Evolutionary conservation across 129 eudicot genomes (phyloP).

Genomic region (Pseudognaphalium luteoalbum): DNA sequence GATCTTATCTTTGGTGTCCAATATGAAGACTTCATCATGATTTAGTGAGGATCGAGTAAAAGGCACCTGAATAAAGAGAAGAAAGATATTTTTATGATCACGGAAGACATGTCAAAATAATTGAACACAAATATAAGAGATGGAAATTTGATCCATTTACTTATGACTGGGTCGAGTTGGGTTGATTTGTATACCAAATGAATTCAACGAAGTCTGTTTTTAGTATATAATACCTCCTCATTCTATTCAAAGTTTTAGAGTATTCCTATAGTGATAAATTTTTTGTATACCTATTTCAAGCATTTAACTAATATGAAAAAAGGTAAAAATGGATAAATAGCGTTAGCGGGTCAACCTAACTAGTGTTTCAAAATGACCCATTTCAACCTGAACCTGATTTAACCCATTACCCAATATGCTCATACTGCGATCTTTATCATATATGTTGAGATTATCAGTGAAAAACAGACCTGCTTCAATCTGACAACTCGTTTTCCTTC

Average conservation of each 20-base stretch:
- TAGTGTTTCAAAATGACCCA: neutral
- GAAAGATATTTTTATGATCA: conserved; percentile 1
- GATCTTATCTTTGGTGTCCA: conserved; percentile 79
- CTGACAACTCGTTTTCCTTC: conserved; percentile 84
- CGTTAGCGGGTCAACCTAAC: neutral
- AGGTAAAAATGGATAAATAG: neutral
- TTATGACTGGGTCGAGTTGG: conserved; percentile 4
- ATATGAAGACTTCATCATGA: conserved; percentile 88
- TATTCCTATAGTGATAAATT: neutral
- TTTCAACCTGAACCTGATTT: neutral
- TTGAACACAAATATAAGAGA: neutral
- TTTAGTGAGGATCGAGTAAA: conserved; percentile 72
- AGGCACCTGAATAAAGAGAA: conserved; percentile 56
- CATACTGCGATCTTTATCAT: neutral
- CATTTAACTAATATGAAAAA: neutral
- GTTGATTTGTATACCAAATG: conserved; percentile 1
- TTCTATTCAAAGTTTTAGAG: neutral
- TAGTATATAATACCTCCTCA: conserved; percentile 4
- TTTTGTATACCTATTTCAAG: neutral
- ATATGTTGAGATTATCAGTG: neutral
- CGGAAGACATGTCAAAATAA: neutral
- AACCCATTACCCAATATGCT: neutral
- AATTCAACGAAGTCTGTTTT: conserved; percentile 8
- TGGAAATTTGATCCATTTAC: neutral
- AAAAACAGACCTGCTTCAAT: conserved; percentile 71